Base-by-base conservation (phyloP, 2,329 filamentous ascomycete species). In the Aspergillus sp. region DNA sequence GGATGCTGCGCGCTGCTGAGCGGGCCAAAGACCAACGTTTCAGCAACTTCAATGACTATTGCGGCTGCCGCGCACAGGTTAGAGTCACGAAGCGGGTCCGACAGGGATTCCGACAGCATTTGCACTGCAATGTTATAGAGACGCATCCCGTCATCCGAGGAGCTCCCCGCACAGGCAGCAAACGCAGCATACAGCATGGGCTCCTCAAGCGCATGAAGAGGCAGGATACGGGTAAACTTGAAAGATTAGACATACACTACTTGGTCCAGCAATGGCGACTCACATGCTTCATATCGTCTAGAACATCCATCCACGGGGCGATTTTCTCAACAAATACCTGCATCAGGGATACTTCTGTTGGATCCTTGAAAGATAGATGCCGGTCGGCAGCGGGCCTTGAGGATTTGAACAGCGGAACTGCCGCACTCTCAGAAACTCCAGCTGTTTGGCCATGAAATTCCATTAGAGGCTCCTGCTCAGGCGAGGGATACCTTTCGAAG, bases 271-370 rank as follows among this genome's bases (percentile, higher is more conserved):
- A 13, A 34, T 2, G 19, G 22, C 31, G 11, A 73, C 82, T 64
- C 76, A 86, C 83, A 73, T 96, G 91, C 78, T 94, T 94, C 66
- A 89, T 84, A 38, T 87, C 84, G 78, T 96, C 92, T 81, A 97
- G 88, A 47, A 89, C 91, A 77, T 97, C 94, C 91, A 98, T 96
- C 92, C 94, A 97, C 3, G 92, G 78, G 0, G 90, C 93, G 2
- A 98, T 91, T 67, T 97, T 91, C 71, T 96, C 91, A 7, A 96
- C 89, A 74, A 96, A 98, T 0, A 93, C 89, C 74, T 96, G 92
- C 89, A 97, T 92, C 72, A 93, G 93, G n/a, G 89, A 80, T 0
- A 95, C 85, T 73, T 97, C 92, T 61, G 96, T 91, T 9, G 88
- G 85, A 3, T 86, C 87, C 66, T 86, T 88, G 50, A 97, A 82